Percentiles rank a stretch among this genome's conserved stretches.
Evolutionary conservation across 768 basidiomycete genomes (phyloP).

Genomic region (Phylloporus sp.): DNA sequence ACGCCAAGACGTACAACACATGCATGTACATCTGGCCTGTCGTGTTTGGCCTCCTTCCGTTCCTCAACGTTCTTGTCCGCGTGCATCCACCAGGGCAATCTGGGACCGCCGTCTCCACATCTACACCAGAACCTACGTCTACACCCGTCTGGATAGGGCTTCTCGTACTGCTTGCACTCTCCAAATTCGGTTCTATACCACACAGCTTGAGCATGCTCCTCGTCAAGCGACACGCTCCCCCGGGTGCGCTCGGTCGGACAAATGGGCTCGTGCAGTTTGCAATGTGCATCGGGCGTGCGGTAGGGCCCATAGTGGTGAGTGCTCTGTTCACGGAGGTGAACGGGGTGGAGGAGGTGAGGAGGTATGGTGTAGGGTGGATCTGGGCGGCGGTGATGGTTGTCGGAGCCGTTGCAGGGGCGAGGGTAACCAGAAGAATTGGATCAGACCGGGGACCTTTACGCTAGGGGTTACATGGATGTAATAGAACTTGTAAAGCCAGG

Average conservation of each 20-base stretch:
- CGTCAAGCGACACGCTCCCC: slow-evolving; percentile 46
- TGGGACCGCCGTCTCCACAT: too few species aligned
- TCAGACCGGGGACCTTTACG: too few species aligned
- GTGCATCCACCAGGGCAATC: slow-evolving; percentile 6
- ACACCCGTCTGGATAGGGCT: slow-evolving; percentile 48
- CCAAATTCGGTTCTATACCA: slow-evolving; percentile 16
- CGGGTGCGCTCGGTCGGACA: too few species aligned
- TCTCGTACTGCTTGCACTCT: slow-evolving; percentile 36
- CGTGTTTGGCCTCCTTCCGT: slow-evolving; percentile 45
- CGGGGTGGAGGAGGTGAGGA: slow-evolving; percentile 5
- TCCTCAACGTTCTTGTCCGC: slow-evolving; percentile 48
- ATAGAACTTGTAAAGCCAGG: too few species aligned
- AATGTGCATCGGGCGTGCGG: slow-evolving; percentile 51
- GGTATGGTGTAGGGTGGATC: slow-evolving; percentile 4
- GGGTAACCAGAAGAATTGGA: slow-evolving; percentile 5
- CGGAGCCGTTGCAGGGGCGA: slow-evolving; percentile 5
- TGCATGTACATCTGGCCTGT: slow-evolving; percentile 54
- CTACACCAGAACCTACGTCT: slow-evolving; percentile 8
- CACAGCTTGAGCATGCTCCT: slow-evolving; percentile 57
- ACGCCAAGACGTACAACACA: slow-evolving; percentile 45
- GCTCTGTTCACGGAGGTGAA: slow-evolving; percentile 18
- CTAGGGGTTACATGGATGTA: too few species aligned
- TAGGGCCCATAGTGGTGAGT: slow-evolving; percentile 53
- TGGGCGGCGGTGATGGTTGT: slow-evolving; percentile 15
- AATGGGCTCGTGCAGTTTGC: slow-evolving; percentile 54